Evolutionary conservation across 768 basidiomycete genomes (phyloP).

Genomic region (Strobilomyces dryophilus): DNA sequence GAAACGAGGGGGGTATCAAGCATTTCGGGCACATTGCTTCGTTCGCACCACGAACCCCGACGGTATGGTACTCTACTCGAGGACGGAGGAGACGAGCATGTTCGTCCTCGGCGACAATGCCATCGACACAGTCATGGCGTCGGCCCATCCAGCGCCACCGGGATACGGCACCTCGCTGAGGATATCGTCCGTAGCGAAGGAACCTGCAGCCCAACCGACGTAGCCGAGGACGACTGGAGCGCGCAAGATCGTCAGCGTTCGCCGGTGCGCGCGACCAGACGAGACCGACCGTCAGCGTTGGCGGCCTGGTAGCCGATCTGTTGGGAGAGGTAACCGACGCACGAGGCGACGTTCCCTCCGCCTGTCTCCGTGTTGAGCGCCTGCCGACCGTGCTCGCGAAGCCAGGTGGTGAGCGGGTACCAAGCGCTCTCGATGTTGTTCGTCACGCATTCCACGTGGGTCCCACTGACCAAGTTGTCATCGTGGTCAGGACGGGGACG

Average conservation of each 20-base stretch:
- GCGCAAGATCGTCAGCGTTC: neutral
- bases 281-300: constrained; percentile 44
- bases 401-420: constrained; percentile 45
- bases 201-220: constrained; percentile 58
- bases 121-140: constrained; percentile 37
- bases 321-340: constrained; percentile 41
- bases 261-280: neutral
- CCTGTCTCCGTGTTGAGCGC: constrained; percentile 62
- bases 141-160: constrained; percentile 32
- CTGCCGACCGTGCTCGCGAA: constrained; percentile 46
- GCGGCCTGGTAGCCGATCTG: constrained; percentile 43
- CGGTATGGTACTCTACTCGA: neutral
- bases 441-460: constrained; percentile 45
- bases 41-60: too few species aligned
- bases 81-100: neutral
- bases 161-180: constrained; percentile 33
- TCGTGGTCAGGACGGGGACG: too few species aligned
- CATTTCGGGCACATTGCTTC: too few species aligned
- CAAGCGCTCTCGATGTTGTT: constrained; percentile 49
- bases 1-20: too few species aligned
- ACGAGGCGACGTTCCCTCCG: constrained; percentile 49
- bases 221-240: constrained; percentile 48
- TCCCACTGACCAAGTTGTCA: constrained; percentile 36
- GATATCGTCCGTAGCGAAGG: constrained; percentile 38
- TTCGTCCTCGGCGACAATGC: constrained; percentile 13